Evolutionary conservation across 2,329 filamentous ascomycete genomes (phyloP).

Genomic region (Onygenales sp.): DNA sequence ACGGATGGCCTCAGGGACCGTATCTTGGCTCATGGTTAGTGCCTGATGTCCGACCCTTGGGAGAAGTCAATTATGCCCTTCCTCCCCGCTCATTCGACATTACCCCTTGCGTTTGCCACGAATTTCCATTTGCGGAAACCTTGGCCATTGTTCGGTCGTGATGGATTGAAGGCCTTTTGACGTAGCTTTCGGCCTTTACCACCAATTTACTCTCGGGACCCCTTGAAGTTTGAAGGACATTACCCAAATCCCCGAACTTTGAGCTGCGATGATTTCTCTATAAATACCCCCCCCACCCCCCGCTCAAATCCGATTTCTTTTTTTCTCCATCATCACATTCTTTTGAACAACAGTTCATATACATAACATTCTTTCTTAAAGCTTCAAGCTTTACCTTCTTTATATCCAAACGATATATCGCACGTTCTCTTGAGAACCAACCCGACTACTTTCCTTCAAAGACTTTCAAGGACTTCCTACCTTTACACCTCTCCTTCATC

Average conservation of each 20-base stretch:
- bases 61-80: too few species aligned
- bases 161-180: too few species aligned
- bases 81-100: too few species aligned
- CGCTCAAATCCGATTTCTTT: not conserved
- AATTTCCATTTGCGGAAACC: too few species aligned
- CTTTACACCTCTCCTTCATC: conserved; percentile 6
- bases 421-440: conserved; percentile 1
- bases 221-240: not conserved
- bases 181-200: too few species aligned
- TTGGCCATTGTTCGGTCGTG: too few species aligned
- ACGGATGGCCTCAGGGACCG: too few species aligned
- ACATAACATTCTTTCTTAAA: conserved; percentile 3
- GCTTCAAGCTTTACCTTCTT: not conserved
- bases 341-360: conserved; percentile 4
- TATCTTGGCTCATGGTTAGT: too few species aligned
- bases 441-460: not conserved
- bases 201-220: not conserved
- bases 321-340: conserved; percentile 5
- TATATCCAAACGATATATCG: not conserved
- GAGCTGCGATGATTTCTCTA: conserved; percentile 4
- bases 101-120: too few species aligned
- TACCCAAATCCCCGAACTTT: not conserved
- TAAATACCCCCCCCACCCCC: conserved; percentile 10
- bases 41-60: too few species aligned
- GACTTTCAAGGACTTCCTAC: not conserved